Conservation (phyloP, 2,329 filamentous ascomycete species). For the Colletotrichum coccodes region DNA sequence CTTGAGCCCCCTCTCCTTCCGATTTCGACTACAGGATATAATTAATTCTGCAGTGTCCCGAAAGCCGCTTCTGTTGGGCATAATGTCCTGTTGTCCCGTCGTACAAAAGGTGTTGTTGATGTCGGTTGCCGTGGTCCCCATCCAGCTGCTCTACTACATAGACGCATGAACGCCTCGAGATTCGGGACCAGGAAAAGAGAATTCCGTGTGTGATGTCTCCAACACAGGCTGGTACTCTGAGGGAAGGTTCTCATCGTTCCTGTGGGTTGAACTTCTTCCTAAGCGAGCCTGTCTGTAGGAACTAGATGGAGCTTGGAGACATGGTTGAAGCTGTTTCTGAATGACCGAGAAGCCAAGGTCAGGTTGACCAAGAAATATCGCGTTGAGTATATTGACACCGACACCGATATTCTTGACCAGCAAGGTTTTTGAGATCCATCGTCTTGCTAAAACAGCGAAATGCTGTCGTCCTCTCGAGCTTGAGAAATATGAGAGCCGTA, state of each 20-base stretch:
- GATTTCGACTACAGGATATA: background rate
- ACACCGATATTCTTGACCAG: too few relatives aligned
- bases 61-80: background rate
- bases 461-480: background rate
- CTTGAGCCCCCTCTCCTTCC: background rate
- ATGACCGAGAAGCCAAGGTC: too few relatives aligned
- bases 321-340: too few relatives aligned
- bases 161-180: background rate
- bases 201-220: too few relatives aligned
- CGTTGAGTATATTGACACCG: too few relatives aligned
- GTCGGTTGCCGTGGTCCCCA: background rate
- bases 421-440: too few relatives aligned
- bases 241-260: background rate
- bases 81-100: background rate
- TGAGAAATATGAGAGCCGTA: background rate
- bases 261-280: background rate
- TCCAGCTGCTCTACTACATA: background rate
- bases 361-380: too few relatives aligned
- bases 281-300: too few relatives aligned
- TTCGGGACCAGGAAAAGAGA: background rate
- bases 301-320: too few relatives aligned
- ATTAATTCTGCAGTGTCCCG: background rate
- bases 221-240: background rate
- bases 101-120: slow-evolving; percentile 2
- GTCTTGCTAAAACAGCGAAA: background rate